These are phyloP conservation scores for Przewalskia tangutica DNA, from an alignment of 257 asterid genomes.

Conservation along the genomic window DNA sequence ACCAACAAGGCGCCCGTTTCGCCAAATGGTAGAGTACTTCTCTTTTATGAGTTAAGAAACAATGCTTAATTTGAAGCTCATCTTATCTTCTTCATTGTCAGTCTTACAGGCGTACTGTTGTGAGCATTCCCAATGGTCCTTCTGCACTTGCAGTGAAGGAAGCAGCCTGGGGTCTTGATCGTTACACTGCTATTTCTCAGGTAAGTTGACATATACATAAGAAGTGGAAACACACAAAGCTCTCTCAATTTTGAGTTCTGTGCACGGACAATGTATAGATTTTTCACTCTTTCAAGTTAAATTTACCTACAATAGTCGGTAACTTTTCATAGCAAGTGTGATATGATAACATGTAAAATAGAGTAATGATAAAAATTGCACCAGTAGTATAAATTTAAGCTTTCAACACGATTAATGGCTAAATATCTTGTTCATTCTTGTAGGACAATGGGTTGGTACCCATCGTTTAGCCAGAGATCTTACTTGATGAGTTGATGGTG, in stretches of 20 bases:
- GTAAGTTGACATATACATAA: constrained; percentile 11
- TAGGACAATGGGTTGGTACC: constrained; percentile 78
- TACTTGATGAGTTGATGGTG: constrained; percentile 75
- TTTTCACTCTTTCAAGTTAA: neutral
- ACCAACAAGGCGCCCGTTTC: constrained; percentile 73
- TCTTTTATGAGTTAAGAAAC: neutral
- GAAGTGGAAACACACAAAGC: neutral
- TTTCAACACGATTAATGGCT: neutral
- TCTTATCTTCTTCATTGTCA: neutral
- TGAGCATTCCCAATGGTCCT: constrained; percentile 73
- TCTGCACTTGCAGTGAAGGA: constrained; percentile 71
- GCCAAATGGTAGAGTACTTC: constrained; percentile 41
- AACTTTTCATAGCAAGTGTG: neutral
- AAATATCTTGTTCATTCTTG: neutral
- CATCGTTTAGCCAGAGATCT: constrained; percentile 72
- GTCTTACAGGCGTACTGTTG: constrained; percentile 54
- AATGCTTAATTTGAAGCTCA: neutral
- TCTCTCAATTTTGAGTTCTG: neutral
- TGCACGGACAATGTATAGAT: neutral
- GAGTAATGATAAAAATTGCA: neutral
- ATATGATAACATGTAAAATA: neutral
- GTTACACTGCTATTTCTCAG: constrained; percentile 73
- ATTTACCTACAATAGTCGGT: neutral
- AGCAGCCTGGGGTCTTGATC: constrained; percentile 88
- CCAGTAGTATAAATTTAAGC: neutral